Percentiles rank a stretch among this genome's conserved stretches.
These are phyloP conservation scores for Nemania abortiva DNA, from an alignment of 2,329 filamentous ascomycete species.

Conservation along the genomic window DNA sequence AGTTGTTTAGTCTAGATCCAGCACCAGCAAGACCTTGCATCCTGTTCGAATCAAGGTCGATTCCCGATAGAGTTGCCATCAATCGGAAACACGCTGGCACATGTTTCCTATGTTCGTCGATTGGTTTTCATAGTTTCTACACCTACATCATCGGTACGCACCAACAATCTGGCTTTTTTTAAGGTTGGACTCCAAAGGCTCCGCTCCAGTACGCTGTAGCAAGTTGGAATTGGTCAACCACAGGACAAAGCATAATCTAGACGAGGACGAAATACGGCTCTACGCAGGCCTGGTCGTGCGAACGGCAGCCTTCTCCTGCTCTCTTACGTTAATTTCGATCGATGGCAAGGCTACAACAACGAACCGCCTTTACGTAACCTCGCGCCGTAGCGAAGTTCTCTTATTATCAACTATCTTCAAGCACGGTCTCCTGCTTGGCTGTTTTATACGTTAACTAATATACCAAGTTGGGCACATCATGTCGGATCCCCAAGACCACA, in stretches of 20 bases:
- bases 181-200: conserved; percentile 13
- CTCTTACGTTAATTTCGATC: conserved; percentile 1
- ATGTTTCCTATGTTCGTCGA: conserved; percentile 10
- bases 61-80: conserved; percentile 17
- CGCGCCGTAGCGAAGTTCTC: not conserved
- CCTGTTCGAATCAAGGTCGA: conserved; percentile 32
- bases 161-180: not conserved
- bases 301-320: not conserved
- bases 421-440: conserved; percentile 11
- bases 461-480: conserved; percentile 34
- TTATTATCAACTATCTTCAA: conserved; percentile 13
- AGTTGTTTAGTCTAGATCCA: conserved; percentile 37
- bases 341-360: conserved; percentile 21
- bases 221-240: not conserved
- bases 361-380: conserved; percentile 10
- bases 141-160: not conserved
- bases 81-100: conserved; percentile 8
- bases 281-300: conserved; percentile 3
- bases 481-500: conserved; percentile 42
- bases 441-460: conserved; percentile 21
- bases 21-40: conserved; percentile 16
- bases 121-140: conserved; percentile 11
- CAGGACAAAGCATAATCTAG: conserved; percentile 14
- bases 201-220: not conserved
- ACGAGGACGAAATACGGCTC: not conserved